Conservation (phyloP, 1,139 yeast genomes). For the Lodderomyces margitis region DNA sequence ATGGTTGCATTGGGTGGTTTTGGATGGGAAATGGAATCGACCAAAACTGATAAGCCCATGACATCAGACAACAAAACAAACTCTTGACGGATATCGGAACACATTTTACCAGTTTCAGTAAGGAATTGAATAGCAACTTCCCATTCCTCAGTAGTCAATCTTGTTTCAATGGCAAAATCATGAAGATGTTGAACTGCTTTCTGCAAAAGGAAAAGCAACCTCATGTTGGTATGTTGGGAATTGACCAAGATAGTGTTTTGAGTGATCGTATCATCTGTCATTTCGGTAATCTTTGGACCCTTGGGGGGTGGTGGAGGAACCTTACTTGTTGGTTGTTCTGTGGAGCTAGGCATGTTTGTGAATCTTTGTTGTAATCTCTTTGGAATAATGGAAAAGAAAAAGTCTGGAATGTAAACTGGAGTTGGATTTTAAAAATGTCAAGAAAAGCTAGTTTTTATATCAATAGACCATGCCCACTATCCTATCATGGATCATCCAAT, state of each 20-base stretch:
- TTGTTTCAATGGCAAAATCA: slow-evolving; percentile 32
- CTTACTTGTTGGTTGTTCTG: not conserved
- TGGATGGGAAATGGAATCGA: slow-evolving; percentile 30
- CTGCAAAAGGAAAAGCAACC: slow-evolving; percentile 26
- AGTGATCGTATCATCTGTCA: slow-evolving; percentile 31
- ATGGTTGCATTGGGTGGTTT: slow-evolving; percentile 29
- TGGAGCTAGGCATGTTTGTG: not conserved
- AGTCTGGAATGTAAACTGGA: not conserved
- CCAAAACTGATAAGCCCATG: slow-evolving; percentile 30
- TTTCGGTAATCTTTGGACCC: slow-evolving; percentile 16
- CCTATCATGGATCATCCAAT: not conserved
- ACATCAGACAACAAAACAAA: slow-evolving; percentile 30
- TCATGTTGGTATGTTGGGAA: slow-evolving; percentile 22
- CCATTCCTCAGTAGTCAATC: slow-evolving; percentile 34
- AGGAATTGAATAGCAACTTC: slow-evolving; percentile 25
- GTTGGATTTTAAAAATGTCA: too few relatives aligned
- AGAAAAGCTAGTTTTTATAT: not conserved
- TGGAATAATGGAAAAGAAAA: not conserved
- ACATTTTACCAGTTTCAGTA: slow-evolving; percentile 28
- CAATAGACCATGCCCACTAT: not conserved
- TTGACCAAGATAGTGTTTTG: slow-evolving; percentile 25
- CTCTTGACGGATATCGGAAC: slow-evolving; percentile 30
- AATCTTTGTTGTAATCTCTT: too few relatives aligned
- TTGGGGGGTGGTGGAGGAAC: slow-evolving; percentile 1
- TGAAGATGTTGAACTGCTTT: slow-evolving; percentile 28